phyloP scores from a whole-genome alignment of 495 filamentous ascomycete species.

The Daldinia grandis region DNA sequence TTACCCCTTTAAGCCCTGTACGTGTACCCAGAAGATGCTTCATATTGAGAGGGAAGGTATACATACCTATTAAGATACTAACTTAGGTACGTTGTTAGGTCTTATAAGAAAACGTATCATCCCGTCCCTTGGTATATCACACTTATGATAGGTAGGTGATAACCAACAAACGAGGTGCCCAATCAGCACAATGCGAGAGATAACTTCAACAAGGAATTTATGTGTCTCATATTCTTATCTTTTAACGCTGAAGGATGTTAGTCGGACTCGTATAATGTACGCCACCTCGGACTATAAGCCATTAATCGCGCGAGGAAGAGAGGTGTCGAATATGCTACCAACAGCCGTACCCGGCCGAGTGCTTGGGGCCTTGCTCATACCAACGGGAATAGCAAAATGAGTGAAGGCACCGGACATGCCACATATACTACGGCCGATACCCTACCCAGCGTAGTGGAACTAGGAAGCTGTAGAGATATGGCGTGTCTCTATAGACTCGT shows the following conservation, averaged over 20 bases:
- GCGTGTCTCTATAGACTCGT: neutral
- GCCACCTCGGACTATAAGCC: neutral
- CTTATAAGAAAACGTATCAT: slow-evolving; percentile 1
- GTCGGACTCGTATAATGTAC: neutral
- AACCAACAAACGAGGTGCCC: slow-evolving; percentile 1
- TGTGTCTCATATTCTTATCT: slow-evolving; percentile 16
- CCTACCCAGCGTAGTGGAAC: slow-evolving; percentile 26
- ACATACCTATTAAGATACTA: neutral
- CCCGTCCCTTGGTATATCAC: slow-evolving; percentile 1
- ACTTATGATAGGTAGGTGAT: neutral
- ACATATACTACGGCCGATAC: neutral
- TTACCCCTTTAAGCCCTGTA: neutral
- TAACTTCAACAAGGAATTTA: neutral
- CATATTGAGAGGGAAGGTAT: neutral
- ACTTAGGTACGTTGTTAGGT: neutral
- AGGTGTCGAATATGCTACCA: neutral
- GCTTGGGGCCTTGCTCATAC: neutral
- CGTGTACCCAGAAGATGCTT: neutral
- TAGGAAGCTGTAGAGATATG: slow-evolving; percentile 5
- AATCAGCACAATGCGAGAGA: slow-evolving; percentile 5
- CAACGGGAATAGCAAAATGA: neutral
- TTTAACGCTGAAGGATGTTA: neutral
- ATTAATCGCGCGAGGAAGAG: neutral
- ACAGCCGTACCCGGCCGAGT: neutral
- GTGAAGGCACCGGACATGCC: neutral